Base-by-base conservation (phyloP, 2,329 filamentous ascomycete species). In the Monosporascus sp. region DNA sequence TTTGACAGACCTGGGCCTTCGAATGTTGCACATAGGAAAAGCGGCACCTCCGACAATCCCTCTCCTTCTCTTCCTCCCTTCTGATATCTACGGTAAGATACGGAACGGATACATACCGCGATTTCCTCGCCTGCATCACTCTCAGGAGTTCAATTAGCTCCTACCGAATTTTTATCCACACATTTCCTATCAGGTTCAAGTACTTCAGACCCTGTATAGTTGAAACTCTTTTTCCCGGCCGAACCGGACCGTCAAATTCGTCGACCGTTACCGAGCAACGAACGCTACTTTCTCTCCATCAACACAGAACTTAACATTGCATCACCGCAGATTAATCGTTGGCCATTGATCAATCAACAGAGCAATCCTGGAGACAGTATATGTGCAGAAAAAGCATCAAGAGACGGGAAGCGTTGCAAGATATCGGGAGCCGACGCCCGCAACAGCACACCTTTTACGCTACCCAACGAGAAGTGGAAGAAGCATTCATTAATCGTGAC, bases 401-500 rank as follows among this genome's bases (percentile, higher is more conserved):
- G 40, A 31, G 24, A 6, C 43, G 5, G 22, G 24, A 27, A 31
- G 17, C 24, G 7, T 46, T 17, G 22, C 11, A 17, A 5, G 14
- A 27, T 46, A 27, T 45, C 20, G 43, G 14, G 11, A 46, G 22
- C 17, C 43, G 20, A 17, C n/a, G 41, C 41, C 5, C 26, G 31
- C 43, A 46, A n/a, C 22, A 9, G 26, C 9, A 16, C 16, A 16
- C 6, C 41, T 48, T 17, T 51, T 58, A 55, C 51, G 57, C 55
- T 50, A 57, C 56, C 51, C 51, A 35, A 27, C 52, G 47, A 57
- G 46, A 45, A 58, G 41, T 51, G 53, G 53, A 52, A 55, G 55
- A 57, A 62, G 52, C 58, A 62, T 65, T 62, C 61, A 54, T 67
- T 63, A 62, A 58, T 61, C 48, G 61, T 64, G 65, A 55, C 58